Evolutionary conservation across 2,329 filamentous ascomycete genomes (phyloP).

Genomic region (Botrytis squamosa): DNA sequence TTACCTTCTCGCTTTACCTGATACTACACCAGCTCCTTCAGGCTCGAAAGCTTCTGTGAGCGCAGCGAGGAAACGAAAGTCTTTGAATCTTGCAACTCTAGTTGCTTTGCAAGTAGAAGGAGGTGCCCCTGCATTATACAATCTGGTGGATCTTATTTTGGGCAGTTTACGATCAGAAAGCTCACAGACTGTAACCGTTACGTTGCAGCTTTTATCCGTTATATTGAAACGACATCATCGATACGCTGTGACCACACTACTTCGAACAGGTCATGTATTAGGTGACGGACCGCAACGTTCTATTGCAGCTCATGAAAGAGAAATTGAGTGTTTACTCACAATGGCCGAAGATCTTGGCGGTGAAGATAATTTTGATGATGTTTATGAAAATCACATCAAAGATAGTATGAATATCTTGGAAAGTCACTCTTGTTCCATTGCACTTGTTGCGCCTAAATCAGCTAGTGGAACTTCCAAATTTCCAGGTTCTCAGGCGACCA

Average conservation of each 20-base stretch:
- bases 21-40: slow-evolving; percentile 42
- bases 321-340: slow-evolving; percentile 69
- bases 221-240: slow-evolving; percentile 85
- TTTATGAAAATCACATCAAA: slow-evolving; percentile 69
- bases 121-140: slow-evolving; percentile 83
- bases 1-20: slow-evolving; percentile 82
- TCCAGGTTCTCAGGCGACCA: slow-evolving; percentile 54
- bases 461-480: slow-evolving; percentile 56
- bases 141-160: slow-evolving; percentile 84
- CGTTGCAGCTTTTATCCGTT: slow-evolving; percentile 80
- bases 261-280: slow-evolving; percentile 63
- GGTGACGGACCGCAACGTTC: slow-evolving; percentile 60
- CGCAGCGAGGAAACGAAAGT: slow-evolving; percentile 78
- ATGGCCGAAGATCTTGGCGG: slow-evolving; percentile 68
- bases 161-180: slow-evolving; percentile 82
- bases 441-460: slow-evolving; percentile 62
- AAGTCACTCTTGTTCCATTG: slow-evolving; percentile 69
- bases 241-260: slow-evolving; percentile 75
- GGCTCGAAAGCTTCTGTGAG: slow-evolving; percentile 54
- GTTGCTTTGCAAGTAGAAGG: slow-evolving; percentile 72
- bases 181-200: slow-evolving; percentile 84
- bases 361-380: slow-evolving; percentile 67
- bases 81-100: slow-evolving; percentile 80
- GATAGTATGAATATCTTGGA: slow-evolving; percentile 70
- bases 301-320: slow-evolving; percentile 70